These are phyloP conservation scores for Elymus sibiricus DNA, from an alignment of 176 grass and related monocot genomes.

Conservation along the genomic window DNA sequence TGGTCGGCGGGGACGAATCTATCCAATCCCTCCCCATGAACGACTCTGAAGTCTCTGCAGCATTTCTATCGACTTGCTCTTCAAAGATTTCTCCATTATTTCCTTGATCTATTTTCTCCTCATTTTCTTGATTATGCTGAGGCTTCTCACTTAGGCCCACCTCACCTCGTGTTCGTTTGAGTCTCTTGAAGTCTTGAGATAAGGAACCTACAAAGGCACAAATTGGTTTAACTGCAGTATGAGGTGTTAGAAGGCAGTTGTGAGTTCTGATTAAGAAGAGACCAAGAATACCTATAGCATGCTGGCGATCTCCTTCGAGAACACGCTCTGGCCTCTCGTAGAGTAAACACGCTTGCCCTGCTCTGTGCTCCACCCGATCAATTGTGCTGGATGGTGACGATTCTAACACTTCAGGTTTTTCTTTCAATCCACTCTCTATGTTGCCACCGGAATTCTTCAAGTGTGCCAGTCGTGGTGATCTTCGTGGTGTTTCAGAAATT, in stretches of 20 bases:
- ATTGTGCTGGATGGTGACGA: background rate
- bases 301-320: background rate
- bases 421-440: conserved; percentile 1
- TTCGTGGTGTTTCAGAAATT: conserved; percentile 31
- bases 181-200: conserved; percentile 21
- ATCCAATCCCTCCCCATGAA: background rate
- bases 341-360: background rate
- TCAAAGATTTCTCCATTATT: background rate
- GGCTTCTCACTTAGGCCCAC: conserved; percentile 16
- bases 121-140: conserved; percentile 21
- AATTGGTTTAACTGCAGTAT: conserved; percentile 1
- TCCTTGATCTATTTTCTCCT: background rate
- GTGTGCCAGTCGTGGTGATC: conserved; percentile 36
- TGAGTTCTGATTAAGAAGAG: conserved; percentile 14
- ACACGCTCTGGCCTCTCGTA: background rate
- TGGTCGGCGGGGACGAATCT: conserved; percentile 12
- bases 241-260: background rate
- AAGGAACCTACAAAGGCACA: conserved; percentile 33
- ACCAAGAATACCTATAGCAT: conserved; percentile 25
- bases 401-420: conserved; percentile 20
- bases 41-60: conserved; percentile 9
- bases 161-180: background rate
- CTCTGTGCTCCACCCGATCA: conserved; percentile 13
- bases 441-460: background rate
- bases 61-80: conserved; percentile 24